Evolutionary conservation across 345 rosid genomes (phyloP).

Genomic region (Tarenaya hassleriana): DNA sequence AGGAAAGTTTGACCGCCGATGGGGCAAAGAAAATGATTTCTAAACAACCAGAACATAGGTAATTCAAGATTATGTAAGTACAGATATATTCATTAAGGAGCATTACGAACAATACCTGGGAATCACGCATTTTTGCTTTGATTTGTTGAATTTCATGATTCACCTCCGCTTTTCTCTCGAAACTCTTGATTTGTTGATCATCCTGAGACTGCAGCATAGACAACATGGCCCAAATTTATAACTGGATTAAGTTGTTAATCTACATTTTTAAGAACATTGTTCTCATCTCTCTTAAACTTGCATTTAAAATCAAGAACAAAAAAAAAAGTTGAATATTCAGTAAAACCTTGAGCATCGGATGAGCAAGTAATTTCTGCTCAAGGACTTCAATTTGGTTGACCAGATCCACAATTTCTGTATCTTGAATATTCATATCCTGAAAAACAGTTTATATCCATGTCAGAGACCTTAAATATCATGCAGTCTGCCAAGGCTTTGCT

Average conservation of each 20-base stretch:
- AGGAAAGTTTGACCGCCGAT: conserved; percentile 10
- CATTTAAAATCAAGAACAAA: conserved; percentile 4
- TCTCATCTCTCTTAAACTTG: background rate
- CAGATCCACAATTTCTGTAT: conserved; percentile 77
- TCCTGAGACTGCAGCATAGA: conserved; percentile 62
- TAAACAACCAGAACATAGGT: background rate
- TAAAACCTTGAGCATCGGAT: conserved; percentile 85
- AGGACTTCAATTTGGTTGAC: conserved; percentile 74
- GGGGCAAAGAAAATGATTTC: conserved; percentile 1
- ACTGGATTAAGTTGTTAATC: conserved; percentile 6
- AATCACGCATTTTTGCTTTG: conserved; percentile 91
- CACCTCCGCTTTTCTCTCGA: conserved; percentile 86
- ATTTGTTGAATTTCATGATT: conserved; percentile 94
- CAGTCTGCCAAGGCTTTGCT: background rate
- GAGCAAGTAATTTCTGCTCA: conserved; percentile 71
- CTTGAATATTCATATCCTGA: conserved; percentile 96
- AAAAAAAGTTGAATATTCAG: background rate
- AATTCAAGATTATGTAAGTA: too few species aligned
- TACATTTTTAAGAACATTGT: background rate
- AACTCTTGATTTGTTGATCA: conserved; percentile 66
- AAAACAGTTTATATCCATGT: conserved; percentile 20
- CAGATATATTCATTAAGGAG: conserved; percentile 4
- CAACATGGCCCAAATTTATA: conserved; percentile 4
- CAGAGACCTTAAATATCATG: conserved; percentile 13
- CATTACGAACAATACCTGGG: conserved; percentile 59